Evolutionary conservation across 805 yeast species (phyloP), one percentile per base, ranked within the genome.

Genomic region (Starmerella stigmatis): DNA sequence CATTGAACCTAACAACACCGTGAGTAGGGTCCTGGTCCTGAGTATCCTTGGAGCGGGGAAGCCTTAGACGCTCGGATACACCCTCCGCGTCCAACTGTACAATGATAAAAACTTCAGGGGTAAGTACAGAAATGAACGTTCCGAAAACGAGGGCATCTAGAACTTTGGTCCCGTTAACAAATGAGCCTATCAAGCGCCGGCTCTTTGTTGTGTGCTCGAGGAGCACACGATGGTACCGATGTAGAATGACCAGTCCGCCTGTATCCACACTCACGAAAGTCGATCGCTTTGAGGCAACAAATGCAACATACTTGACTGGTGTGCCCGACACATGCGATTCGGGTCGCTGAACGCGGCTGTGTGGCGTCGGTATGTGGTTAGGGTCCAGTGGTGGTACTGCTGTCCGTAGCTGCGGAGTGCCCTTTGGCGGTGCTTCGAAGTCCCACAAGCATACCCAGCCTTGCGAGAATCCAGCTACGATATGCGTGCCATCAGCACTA

Each of bases 401-500:
- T 3, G 43, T 15, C 33, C 50, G 40, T 10, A 42, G 33, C 13
- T 28, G 17, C 4, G 48, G 37, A 15, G 12, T 27, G 6, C 23
- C 21, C 4, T 15, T 25, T 3, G 48, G 45, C 12, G 51, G 48
- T 5, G 41, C 32, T 11, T 59, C 61, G 22, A 80, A 53, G 50
- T 82, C 78, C 94, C 95, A 89, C 2, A 83, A 53, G 23, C 71
- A 64, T 2, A 88, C 70, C 44, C 67, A 68, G 0, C 96, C 97
- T 19, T 70, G 63, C 5, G 68, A 65, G 52, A 72, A 76, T 1
- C 94, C 94, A 0, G 78, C 80, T 0, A 81, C 85, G 3, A 86
- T 51, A 55, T 71, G 74, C 0, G 81, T 69, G 1, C 83, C 80
- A 58, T 88, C 95, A 6, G 74, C 64, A 0, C 92, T 79, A 12